Percentiles rank a stretch among this genome's conserved stretches.
phyloP scores from a whole-genome alignment of 805 yeast genomes.

The Wickerhamomyces ciferrii region DNA sequence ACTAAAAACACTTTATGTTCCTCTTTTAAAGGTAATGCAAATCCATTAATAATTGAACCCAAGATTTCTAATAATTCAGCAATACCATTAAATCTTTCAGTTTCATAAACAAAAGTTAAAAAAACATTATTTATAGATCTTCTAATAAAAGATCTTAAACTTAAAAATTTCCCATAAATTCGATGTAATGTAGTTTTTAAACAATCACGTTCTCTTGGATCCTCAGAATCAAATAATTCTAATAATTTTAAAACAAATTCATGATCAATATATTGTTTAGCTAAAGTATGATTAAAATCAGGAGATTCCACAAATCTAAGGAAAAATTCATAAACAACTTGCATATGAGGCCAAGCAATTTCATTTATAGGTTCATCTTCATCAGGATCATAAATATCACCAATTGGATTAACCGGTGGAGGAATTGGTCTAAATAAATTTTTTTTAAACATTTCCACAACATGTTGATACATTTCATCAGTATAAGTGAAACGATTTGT shows the following conservation, averaged over 20 bases:
- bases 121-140: conserved; percentile 90
- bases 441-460: conserved; percentile 82
- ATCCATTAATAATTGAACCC: conserved; percentile 95
- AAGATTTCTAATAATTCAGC: conserved; percentile 92
- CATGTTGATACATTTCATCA: conserved; percentile 85
- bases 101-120: conserved; percentile 89
- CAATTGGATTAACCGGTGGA: conserved; percentile 96
- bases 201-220: conserved; percentile 93
- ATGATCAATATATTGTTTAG: conserved; percentile 92
- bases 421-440: conserved; percentile 95
- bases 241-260: conserved; percentile 74
- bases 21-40: conserved; percentile 94
- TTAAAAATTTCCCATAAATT: conserved; percentile 91
- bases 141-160: conserved; percentile 85
- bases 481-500: conserved; percentile 80
- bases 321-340: conserved; percentile 90
- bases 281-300: conserved; percentile 88
- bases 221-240: conserved; percentile 93
- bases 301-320: conserved; percentile 90
- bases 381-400: conserved; percentile 95
- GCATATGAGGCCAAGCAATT: conserved; percentile 99
- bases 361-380: conserved; percentile 98
- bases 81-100: conserved; percentile 92
- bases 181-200: conserved; percentile 92
- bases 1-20: conserved; percentile 91